Conservation (phyloP, 257 asterid species). For the Ilex asprella region DNA sequence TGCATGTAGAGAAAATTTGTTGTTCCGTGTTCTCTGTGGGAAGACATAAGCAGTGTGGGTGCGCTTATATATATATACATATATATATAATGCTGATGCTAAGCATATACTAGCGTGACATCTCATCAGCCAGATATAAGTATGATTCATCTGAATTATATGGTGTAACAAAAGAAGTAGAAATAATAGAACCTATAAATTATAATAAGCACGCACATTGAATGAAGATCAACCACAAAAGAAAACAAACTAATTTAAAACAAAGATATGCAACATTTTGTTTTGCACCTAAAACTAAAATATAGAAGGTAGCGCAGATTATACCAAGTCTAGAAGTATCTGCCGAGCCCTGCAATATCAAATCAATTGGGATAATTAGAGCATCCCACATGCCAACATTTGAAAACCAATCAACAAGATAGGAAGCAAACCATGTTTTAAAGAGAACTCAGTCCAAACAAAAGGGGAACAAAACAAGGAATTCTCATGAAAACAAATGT, state of each 20-base stretch:
- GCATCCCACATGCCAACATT: background rate
- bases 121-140: background rate
- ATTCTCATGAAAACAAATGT: background rate
- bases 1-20: too few relatives aligned
- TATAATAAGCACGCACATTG: background rate
- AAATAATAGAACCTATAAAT: background rate
- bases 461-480: background rate
- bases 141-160: background rate
- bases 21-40: too few relatives aligned
- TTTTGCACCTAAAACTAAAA: background rate
- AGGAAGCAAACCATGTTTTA: background rate
- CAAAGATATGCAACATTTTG: background rate
- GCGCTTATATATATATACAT: background rate
- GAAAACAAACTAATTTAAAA: background rate
- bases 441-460: background rate
- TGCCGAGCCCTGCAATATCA: background rate
- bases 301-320: background rate
- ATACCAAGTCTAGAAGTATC: slow-evolving; percentile 1
- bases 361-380: background rate
- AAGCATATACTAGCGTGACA: background rate
- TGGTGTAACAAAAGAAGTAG: background rate
- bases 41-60: background rate
- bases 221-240: background rate
- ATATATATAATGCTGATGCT: background rate
- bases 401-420: background rate